These are phyloP conservation scores for Juglanconis juglandina DNA, from an alignment of 2,329 filamentous ascomycete genomes.

Conservation along the genomic window DNA sequence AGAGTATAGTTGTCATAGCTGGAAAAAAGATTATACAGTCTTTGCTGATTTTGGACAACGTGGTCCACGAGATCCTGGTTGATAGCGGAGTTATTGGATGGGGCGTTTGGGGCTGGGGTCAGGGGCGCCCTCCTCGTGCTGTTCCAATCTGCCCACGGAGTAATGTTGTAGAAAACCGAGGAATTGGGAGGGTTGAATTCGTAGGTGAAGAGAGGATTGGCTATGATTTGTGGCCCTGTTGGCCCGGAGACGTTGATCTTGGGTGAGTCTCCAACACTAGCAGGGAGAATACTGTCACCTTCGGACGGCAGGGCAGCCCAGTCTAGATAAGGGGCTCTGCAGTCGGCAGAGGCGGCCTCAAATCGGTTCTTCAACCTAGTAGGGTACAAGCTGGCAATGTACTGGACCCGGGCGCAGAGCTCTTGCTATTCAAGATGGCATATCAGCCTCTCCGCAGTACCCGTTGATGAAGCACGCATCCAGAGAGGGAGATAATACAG, in stretches of 20 bases:
- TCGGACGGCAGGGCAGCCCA: slow-evolving; percentile 47
- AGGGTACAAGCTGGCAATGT: slow-evolving; percentile 48
- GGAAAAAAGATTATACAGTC: slow-evolving; percentile 65
- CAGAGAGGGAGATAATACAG: too few relatives aligned
- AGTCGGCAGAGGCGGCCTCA: slow-evolving; percentile 45
- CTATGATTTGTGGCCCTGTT: slow-evolving; percentile 51
- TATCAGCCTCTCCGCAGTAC: not conserved
- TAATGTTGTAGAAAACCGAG: slow-evolving; percentile 51
- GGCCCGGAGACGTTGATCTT: slow-evolving; percentile 52
- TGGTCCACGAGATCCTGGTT: slow-evolving; percentile 50
- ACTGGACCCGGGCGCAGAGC: slow-evolving; percentile 31
- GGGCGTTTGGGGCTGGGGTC: slow-evolving; percentile 35
- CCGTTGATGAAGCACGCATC: not conserved
- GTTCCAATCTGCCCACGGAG: slow-evolving; percentile 58
- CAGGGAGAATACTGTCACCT: slow-evolving; percentile 46
- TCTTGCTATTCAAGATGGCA: slow-evolving; percentile 32
- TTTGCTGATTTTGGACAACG: slow-evolving; percentile 53
- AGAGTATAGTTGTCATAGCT: slow-evolving; percentile 64
- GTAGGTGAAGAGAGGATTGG: slow-evolving; percentile 61
- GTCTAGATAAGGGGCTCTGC: slow-evolving; percentile 59
- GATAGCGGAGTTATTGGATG: slow-evolving; percentile 59
- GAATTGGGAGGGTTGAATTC: slow-evolving; percentile 57
- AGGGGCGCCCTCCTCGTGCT: slow-evolving; percentile 58
- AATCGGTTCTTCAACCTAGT: slow-evolving; percentile 46
- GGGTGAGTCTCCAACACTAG: slow-evolving; percentile 43